Conservation (phyloP, 306 rosid species). For the Trifolium pratense region DNA sequence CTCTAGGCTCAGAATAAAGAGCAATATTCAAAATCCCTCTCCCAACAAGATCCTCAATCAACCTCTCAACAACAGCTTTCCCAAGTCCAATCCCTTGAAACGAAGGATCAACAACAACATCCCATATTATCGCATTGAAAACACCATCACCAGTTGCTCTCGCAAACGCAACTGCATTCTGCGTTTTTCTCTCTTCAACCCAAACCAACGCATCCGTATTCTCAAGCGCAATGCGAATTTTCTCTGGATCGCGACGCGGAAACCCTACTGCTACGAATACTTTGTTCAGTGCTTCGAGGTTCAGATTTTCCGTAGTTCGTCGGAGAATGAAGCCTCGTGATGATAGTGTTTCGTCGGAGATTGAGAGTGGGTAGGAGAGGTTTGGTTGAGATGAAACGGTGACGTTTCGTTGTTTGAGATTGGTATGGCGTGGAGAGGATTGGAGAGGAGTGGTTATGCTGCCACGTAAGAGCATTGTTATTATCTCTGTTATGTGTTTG, state of each 20-base stretch:
- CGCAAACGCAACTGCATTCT: slow-evolving; percentile 79
- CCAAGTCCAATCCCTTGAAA: slow-evolving; percentile 90
- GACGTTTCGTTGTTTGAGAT: slow-evolving; percentile 33
- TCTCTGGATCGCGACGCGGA: slow-evolving; percentile 73
- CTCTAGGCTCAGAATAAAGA: slow-evolving; percentile 81
- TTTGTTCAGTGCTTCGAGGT: slow-evolving; percentile 73
- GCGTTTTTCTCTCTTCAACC: slow-evolving; percentile 68
- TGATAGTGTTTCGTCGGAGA: slow-evolving; percentile 64
- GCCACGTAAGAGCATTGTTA: slow-evolving; percentile 64
- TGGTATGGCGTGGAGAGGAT: slow-evolving; percentile 26
- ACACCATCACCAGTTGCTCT: slow-evolving; percentile 95
- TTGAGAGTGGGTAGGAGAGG: slow-evolving; percentile 40
- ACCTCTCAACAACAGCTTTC: slow-evolving; percentile 82
- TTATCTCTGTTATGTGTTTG: neutral
- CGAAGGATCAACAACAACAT: slow-evolving; percentile 92
- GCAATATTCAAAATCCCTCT: slow-evolving; percentile 78
- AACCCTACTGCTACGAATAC: slow-evolving; percentile 91
- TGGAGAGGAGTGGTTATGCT: slow-evolving; percentile 46
- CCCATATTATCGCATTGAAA: slow-evolving; percentile 92
- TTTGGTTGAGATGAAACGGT: slow-evolving; percentile 39
- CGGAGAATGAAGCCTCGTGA: slow-evolving; percentile 77
- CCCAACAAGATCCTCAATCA: slow-evolving; percentile 48
- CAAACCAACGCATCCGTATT: slow-evolving; percentile 75
- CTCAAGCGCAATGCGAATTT: slow-evolving; percentile 71
- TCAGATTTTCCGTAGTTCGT: slow-evolving; percentile 57